Percentiles rank a stretch among this genome's conserved stretches.
Conservation (phyloP, 2,329 filamentous ascomycete species). For the Epichloe elymi region DNA sequence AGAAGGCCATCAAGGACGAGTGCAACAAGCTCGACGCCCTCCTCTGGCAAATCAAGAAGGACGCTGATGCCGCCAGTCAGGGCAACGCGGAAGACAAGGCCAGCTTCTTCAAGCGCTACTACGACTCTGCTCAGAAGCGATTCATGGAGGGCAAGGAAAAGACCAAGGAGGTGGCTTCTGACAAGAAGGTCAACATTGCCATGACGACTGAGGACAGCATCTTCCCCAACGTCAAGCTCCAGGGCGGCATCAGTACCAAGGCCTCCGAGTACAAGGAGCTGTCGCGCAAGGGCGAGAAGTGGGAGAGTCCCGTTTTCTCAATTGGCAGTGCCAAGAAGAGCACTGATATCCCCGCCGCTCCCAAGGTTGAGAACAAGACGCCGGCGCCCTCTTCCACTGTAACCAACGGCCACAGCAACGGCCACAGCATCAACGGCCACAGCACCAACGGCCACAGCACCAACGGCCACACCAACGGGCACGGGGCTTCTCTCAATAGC, state of each 20-base stretch:
- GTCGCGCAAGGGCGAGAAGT: constrained; percentile 76
- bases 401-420: constrained; percentile 10
- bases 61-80: constrained; percentile 61
- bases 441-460: constrained; percentile 7
- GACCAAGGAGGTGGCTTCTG: constrained; percentile 45
- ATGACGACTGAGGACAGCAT: constrained; percentile 67
- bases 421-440: constrained; percentile 11
- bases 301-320: constrained; percentile 89
- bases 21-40: constrained; percentile 63
- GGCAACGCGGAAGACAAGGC: constrained; percentile 56
- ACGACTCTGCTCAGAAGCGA: constrained; percentile 59
- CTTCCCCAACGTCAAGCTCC: constrained; percentile 77
- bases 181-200: constrained; percentile 51
- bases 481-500: constrained; percentile 3
- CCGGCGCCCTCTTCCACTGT: constrained; percentile 9
- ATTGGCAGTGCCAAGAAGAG: constrained; percentile 69
- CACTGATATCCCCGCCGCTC: constrained; percentile 52
- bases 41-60: constrained; percentile 65
- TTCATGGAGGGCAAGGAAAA: constrained; percentile 66
- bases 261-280: constrained; percentile 87
- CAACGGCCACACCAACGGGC: constrained; percentile 8
- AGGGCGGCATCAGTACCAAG: constrained; percentile 75
- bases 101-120: constrained; percentile 82
- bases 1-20: constrained; percentile 78
- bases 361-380: constrained; percentile 35